These are phyloP conservation scores for Emmonsiellopsis sp. DNA, from an alignment of 2,329 filamentous ascomycete genomes.

Conservation along the genomic window DNA sequence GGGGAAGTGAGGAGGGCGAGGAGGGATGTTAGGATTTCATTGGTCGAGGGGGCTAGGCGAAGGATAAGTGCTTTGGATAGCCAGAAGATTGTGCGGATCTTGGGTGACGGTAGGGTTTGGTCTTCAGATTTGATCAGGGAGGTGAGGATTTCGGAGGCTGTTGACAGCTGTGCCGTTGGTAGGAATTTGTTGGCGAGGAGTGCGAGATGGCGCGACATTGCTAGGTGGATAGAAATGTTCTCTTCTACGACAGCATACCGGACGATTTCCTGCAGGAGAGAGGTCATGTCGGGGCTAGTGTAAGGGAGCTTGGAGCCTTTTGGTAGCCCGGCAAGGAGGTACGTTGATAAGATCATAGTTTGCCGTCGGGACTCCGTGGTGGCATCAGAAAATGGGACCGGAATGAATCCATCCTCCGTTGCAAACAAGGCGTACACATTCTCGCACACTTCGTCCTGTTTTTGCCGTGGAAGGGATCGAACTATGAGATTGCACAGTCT, in stretches of 20 bases:
- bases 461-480: constrained; percentile 42
- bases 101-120: constrained; percentile 24
- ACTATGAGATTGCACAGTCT: constrained; percentile 52
- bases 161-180: constrained; percentile 21
- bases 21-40: constrained; percentile 43
- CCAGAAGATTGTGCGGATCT: constrained; percentile 50
- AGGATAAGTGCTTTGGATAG: constrained; percentile 52
- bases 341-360: constrained; percentile 48
- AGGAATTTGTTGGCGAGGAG: constrained; percentile 34
- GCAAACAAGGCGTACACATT: constrained; percentile 47
- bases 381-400: constrained; percentile 25
- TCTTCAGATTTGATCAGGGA: constrained; percentile 20
- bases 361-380: constrained; percentile 28
- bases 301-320: constrained; percentile 27
- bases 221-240: constrained; percentile 27
- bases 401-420: constrained; percentile 22
- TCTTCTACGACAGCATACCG: constrained; percentile 22
- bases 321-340: constrained; percentile 45
- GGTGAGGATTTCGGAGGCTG: constrained; percentile 23
- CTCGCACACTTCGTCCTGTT: constrained; percentile 42
- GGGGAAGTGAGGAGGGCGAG: constrained; percentile 34
- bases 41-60: constrained; percentile 40
- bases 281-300: constrained; percentile 21
- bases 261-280: constrained; percentile 27
- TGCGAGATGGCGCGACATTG: constrained; percentile 33